Percentiles rank a stretch among this genome's conserved stretches.
These are phyloP conservation scores for Lodderomyces orthopsilosis DNA, from an alignment of 1,139 yeast genomes.

Conservation along the genomic window DNA sequence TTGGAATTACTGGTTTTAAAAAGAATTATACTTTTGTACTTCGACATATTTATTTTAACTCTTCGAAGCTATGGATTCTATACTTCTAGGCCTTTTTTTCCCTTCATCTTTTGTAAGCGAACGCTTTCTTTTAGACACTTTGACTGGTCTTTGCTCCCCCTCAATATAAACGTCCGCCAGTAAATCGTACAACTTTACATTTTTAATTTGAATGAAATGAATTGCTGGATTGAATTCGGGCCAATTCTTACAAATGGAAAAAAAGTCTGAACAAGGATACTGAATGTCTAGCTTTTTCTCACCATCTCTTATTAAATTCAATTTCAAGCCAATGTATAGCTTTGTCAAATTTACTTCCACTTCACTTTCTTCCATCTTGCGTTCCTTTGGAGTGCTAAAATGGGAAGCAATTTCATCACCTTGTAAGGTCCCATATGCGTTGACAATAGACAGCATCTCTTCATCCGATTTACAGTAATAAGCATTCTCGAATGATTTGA, in stretches of 20 bases:
- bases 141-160: constrained; percentile 72
- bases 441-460: constrained; percentile 48
- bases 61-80: not conserved
- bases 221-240: constrained; percentile 57
- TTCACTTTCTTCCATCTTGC: constrained; percentile 10
- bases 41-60: constrained; percentile 14
- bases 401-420: constrained; percentile 29
- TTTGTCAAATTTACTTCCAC: constrained; percentile 61
- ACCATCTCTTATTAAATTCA: constrained; percentile 46
- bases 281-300: constrained; percentile 79
- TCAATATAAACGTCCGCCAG: constrained; percentile 83
- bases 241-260: constrained; percentile 74
- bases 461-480: constrained; percentile 49
- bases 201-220: constrained; percentile 65
- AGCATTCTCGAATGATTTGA: constrained; percentile 40
- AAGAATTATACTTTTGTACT: constrained; percentile 9
- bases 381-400: not conserved
- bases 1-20: constrained; percentile 37
- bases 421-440: constrained; percentile 48
- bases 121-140: constrained; percentile 35
- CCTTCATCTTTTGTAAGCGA: constrained; percentile 10
- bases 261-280: constrained; percentile 88
- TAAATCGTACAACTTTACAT: constrained; percentile 75
- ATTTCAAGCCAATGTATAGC: constrained; percentile 75
- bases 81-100: constrained; percentile 5